Conservation (phyloP, 192 early-diverging fungal species). For the Backusella macrospora region DNA sequence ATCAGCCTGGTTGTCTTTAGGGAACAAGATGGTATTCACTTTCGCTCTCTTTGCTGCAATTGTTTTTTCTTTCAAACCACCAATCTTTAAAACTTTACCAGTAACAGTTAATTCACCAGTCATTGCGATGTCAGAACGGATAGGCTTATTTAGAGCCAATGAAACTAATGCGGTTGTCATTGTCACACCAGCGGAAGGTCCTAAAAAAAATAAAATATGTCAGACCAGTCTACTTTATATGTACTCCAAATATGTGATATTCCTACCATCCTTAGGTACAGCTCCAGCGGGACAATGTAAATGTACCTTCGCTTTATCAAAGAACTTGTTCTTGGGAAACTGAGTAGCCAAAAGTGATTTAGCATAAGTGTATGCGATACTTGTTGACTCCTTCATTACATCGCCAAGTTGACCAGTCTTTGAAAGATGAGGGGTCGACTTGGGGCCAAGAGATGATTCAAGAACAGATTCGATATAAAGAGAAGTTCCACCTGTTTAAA, state of each 20-base stretch:
- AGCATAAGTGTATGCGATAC: conserved; percentile 97
- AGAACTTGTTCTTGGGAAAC: conserved; percentile 90
- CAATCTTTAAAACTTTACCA: conserved; percentile 96
- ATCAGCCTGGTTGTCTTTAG: conserved; percentile 84
- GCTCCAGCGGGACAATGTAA: conserved; percentile 97
- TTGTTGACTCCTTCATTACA: conserved; percentile 98
- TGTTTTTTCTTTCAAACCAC: conserved; percentile 96
- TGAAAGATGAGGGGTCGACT: conserved; percentile 62
- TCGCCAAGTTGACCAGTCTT: conserved; percentile 97
- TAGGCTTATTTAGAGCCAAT: conserved; percentile 78
- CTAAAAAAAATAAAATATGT: conserved; percentile 37
- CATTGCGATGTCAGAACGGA: conserved; percentile 90
- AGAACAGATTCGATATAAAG: conserved; percentile 96
- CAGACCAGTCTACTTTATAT: background rate
- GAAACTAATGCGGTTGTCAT: conserved; percentile 96
- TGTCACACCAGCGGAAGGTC: conserved; percentile 93
- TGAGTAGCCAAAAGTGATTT: conserved; percentile 74
- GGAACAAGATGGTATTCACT: conserved; percentile 89
- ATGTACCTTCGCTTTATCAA: conserved; percentile 88
- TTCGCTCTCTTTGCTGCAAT: conserved; percentile 96
- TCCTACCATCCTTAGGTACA: conserved; percentile 92
- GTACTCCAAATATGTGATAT: background rate
- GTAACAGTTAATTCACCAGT: conserved; percentile 98
- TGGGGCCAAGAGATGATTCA: conserved; percentile 68
- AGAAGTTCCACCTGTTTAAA: conserved; percentile 72